A percentile compares a stretch with the other conserved stretches of the same genome.
Evolutionary conservation across 768 basidiomycete genomes (phyloP).

Genomic region (Lactarius sp.): DNA sequence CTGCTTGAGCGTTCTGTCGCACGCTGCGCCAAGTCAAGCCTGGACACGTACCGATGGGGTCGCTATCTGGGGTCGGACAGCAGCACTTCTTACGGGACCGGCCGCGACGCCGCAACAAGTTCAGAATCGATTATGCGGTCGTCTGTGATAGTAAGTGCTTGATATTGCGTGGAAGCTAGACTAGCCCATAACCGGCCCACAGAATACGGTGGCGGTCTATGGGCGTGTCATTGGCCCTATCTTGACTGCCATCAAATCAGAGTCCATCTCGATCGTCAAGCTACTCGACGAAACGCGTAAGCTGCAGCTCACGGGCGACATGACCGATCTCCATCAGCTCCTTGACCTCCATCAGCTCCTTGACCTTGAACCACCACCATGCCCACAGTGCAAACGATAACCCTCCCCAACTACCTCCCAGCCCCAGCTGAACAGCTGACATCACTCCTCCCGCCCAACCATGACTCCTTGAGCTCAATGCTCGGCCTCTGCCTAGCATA

Average conservation of each 20-base stretch:
- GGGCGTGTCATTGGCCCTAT: slow-evolving; percentile 59
- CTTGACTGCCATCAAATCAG: slow-evolving; percentile 65
- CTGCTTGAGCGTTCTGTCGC: slow-evolving; percentile 76
- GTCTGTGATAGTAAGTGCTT: slow-evolving; percentile 49
- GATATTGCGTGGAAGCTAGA: background rate
- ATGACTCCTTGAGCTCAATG: no score
- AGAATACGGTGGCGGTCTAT: slow-evolving; percentile 51
- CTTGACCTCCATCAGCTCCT: no score
- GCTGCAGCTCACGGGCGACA: slow-evolving; percentile 84
- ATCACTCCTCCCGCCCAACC: no score
- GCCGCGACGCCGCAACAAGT: slow-evolving; percentile 50
- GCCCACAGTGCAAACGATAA: no score
- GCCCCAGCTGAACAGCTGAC: no score
- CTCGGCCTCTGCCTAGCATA: no score
- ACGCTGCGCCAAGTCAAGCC: slow-evolving; percentile 57
- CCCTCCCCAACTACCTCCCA: no score
- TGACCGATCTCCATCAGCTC: no score
- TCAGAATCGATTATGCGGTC: slow-evolving; percentile 41
- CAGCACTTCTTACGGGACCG: slow-evolving; percentile 69
- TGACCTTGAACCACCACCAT: no score
- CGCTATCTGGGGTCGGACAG: slow-evolving; percentile 73
- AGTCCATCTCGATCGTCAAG: slow-evolving; percentile 81
- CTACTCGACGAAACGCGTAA: slow-evolving; percentile 92
- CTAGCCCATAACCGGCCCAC: slow-evolving; percentile 1
- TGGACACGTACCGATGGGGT: slow-evolving; percentile 70